These are phyloP conservation scores for Dactylellina leptospora DNA, from an alignment of 2,329 filamentous ascomycete genomes.

Conservation along the genomic window DNA sequence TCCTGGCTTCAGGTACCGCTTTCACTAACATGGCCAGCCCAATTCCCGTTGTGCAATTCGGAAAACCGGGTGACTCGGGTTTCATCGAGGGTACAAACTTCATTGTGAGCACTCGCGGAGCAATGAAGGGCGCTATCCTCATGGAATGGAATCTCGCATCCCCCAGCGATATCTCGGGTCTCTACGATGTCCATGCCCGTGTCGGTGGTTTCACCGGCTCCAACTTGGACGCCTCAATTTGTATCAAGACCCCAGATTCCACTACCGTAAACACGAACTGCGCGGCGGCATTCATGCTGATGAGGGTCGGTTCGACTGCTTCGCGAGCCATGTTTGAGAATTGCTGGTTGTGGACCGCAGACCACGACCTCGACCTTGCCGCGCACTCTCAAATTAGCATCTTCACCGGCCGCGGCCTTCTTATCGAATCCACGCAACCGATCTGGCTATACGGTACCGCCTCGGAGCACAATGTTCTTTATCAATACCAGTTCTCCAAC, in stretches of 20 bases:
- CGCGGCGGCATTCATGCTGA: slow-evolving; percentile 60
- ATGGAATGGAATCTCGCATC: slow-evolving; percentile 72
- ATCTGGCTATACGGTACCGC: slow-evolving; percentile 67
- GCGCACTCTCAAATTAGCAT: slow-evolving; percentile 61
- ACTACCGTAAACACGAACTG: slow-evolving; percentile 58
- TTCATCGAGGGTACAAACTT: slow-evolving; percentile 66
- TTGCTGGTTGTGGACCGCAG: slow-evolving; percentile 65
- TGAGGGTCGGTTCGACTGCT: slow-evolving; percentile 60
- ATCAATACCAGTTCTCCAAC: slow-evolving; percentile 83
- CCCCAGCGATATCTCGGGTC: slow-evolving; percentile 65
- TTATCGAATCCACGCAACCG: slow-evolving; percentile 64
- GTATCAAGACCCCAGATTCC: slow-evolving; percentile 63
- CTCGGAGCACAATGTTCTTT: slow-evolving; percentile 67
- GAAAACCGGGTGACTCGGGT: slow-evolving; percentile 64
- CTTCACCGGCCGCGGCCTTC: slow-evolving; percentile 63
- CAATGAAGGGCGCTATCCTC: slow-evolving; percentile 72
- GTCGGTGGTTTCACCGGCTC: slow-evolving; percentile 74
- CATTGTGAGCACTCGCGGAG: slow-evolving; percentile 63
- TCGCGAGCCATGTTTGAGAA: slow-evolving; percentile 66
- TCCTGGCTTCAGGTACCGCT: slow-evolving; percentile 64
- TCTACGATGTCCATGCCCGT: slow-evolving; percentile 94
- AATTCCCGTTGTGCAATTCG: slow-evolving; percentile 65
- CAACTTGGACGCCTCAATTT: slow-evolving; percentile 59
- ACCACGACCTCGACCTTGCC: slow-evolving; percentile 66
- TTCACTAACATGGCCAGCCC: slow-evolving; percentile 64